These are phyloP conservation scores for Paramecium pentaurelia DNA, from an alignment of 73 alveolate genomes.

Conservation along the genomic window DNA sequence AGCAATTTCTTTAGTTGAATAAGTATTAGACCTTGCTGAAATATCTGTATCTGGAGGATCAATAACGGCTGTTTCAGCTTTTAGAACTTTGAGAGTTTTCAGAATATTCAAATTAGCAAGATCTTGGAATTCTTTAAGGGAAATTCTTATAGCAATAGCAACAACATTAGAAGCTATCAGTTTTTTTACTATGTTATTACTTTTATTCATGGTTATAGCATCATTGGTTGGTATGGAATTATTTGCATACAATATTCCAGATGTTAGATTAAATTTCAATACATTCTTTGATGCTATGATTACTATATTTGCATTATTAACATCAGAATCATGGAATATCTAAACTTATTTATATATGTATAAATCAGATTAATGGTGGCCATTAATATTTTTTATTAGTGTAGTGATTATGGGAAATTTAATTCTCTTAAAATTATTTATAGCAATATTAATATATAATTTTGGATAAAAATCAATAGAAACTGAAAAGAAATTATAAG, in stretches of 20 bases:
- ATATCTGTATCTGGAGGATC: slow-evolving; percentile 28
- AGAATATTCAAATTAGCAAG: slow-evolving; percentile 71
- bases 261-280: slow-evolving; percentile 65
- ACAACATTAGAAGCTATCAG: not conserved
- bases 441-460: slow-evolving; percentile 65
- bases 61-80: slow-evolving; percentile 70
- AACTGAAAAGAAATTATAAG: slow-evolving; percentile 8
- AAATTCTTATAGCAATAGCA: slow-evolving; percentile 36
- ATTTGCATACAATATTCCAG: slow-evolving; percentile 63
- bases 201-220: slow-evolving; percentile 66
- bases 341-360: slow-evolving; percentile 56
- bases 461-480: slow-evolving; percentile 28
- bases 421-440: slow-evolving; percentile 54
- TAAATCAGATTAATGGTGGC: not conserved
- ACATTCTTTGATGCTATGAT: slow-evolving; percentile 52
- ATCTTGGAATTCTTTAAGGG: slow-evolving; percentile 58
- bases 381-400: slow-evolving; percentile 56
- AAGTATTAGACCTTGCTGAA: slow-evolving; percentile 46
- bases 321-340: slow-evolving; percentile 74
- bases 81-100: slow-evolving; percentile 73
- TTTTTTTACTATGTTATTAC: slow-evolving; percentile 50
- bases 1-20: slow-evolving; percentile 59
- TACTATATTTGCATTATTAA: slow-evolving; percentile 59
- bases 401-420: slow-evolving; percentile 56
- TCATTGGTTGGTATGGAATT: slow-evolving; percentile 77